A percentile compares a stretch with the other conserved stretches of the same genome.
phyloP scores from a whole-genome alignment of 352 stramenopile genomes.

The Globisporangium paroecandrum region DNA sequence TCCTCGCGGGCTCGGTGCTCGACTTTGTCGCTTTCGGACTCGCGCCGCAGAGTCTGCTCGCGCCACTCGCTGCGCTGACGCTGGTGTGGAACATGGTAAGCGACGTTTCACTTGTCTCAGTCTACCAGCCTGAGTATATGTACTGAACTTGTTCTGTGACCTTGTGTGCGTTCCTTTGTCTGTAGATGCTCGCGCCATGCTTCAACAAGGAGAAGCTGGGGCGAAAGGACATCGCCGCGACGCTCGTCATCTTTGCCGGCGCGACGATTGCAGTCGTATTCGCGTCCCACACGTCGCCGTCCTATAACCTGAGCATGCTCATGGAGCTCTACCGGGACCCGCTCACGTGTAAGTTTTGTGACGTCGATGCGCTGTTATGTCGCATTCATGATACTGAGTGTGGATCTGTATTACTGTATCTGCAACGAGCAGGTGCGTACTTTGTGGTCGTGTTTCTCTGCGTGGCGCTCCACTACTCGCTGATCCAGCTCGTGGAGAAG shows the following conservation, averaged over 20 bases:
- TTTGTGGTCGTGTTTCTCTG: slow-evolving; percentile 53
- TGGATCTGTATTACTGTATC: background rate
- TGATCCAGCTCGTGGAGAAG: slow-evolving; percentile 66
- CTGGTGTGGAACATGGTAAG: slow-evolving; percentile 90
- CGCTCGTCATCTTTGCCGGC: slow-evolving; percentile 79
- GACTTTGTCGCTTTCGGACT: slow-evolving; percentile 91
- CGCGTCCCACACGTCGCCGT: slow-evolving; percentile 77
- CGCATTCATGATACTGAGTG: background rate
- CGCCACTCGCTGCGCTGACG: slow-evolving; percentile 83
- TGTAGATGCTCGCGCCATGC: slow-evolving; percentile 71
- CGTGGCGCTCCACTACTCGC: slow-evolving; percentile 52
- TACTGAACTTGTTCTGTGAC: background rate
- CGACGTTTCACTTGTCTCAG: background rate
- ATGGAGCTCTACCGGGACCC: slow-evolving; percentile 74
- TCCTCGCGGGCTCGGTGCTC: slow-evolving; percentile 75
- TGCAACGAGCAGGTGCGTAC: slow-evolving; percentile 32
- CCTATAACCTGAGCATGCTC: slow-evolving; percentile 79
- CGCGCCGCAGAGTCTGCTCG: slow-evolving; percentile 85
- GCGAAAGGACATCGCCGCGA: slow-evolving; percentile 74
- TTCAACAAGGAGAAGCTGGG: slow-evolving; percentile 88
- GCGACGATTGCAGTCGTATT: slow-evolving; percentile 84
- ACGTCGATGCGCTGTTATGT: background rate
- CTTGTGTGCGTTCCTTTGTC: background rate
- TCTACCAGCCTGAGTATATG: background rate
- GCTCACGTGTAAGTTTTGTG: slow-evolving; percentile 37